These are phyloP conservation scores for Geosmithia putterillii DNA, from an alignment of 2,329 filamentous ascomycete genomes.

Conservation along the genomic window DNA sequence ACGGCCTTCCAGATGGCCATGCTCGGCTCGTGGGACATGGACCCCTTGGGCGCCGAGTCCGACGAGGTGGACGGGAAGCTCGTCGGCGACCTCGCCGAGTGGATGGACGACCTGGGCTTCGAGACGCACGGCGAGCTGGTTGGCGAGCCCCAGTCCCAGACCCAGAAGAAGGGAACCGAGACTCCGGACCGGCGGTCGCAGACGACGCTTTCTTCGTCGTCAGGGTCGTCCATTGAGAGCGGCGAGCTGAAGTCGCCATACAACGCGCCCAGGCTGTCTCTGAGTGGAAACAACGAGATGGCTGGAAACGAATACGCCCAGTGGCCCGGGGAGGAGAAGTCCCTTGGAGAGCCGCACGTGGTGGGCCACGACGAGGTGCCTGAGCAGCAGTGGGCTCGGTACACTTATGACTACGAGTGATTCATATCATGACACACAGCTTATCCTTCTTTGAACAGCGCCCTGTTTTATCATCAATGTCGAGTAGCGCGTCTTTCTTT, in stretches of 20 bases:
- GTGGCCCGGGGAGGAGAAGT: not conserved
- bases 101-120: conserved; percentile 40
- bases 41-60: conserved; percentile 22
- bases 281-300: not conserved
- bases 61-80: conserved; percentile 31
- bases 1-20: conserved; percentile 55
- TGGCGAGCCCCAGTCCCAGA: conserved; percentile 7
- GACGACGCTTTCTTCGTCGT: not conserved
- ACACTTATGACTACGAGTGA: conserved; percentile 54
- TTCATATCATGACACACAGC: too few species aligned
- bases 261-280: not conserved
- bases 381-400: too few species aligned
- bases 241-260: not conserved
- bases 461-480: too few species aligned
- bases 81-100: conserved; percentile 29
- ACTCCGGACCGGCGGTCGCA: not conserved
- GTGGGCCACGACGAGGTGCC: conserved; percentile 22
- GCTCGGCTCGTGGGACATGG: conserved; percentile 39
- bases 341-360: conserved; percentile 4
- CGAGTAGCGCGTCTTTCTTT: too few species aligned
- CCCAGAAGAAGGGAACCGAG: not conserved
- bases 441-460: too few species aligned
- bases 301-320: too few species aligned
- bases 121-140: conserved; percentile 27
- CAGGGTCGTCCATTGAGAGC: not conserved